A percentile compares a stretch with the other conserved stretches of the same genome.
These are phyloP conservation scores for Veloboletus limbatus DNA, from an alignment of 1,284 basidiomycete genomes.

Conservation along the genomic window DNA sequence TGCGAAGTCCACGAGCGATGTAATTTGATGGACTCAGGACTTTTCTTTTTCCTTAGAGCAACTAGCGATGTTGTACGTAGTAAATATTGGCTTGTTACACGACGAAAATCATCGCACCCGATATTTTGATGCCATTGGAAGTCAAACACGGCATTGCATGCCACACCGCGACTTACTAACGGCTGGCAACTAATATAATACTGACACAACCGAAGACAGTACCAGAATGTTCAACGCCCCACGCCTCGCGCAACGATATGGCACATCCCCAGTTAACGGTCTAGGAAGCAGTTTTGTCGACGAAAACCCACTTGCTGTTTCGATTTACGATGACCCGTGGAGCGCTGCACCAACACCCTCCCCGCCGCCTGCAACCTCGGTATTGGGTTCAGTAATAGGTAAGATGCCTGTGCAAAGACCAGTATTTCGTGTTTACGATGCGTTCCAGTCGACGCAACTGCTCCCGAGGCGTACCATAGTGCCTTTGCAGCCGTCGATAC, in stretches of 20 bases:
- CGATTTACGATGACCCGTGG: constrained; percentile 87
- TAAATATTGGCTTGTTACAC: constrained; percentile 22
- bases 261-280: constrained; percentile 49
- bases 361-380: constrained; percentile 55
- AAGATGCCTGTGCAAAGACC: constrained; percentile 6
- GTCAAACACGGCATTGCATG: too few species aligned
- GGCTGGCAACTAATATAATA: too few species aligned
- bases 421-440: constrained; percentile 12
- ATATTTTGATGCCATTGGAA: constrained; percentile 3
- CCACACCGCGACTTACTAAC: too few species aligned
- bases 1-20: constrained; percentile 56
- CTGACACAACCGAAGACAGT: constrained; percentile 9
- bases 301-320: constrained; percentile 71
- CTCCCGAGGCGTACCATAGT: constrained; percentile 75
- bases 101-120: constrained; percentile 1
- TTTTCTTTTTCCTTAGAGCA: constrained; percentile 16
- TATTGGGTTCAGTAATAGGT: constrained; percentile 73
- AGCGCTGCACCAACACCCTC: constrained; percentile 76
- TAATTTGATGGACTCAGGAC: constrained; percentile 18
- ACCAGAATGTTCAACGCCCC: constrained; percentile 74
- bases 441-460: constrained; percentile 65
- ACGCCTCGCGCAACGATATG: constrained; percentile 64
- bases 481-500: constrained; percentile 74
- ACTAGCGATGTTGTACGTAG: constrained; percentile 20
- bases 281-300: constrained; percentile 72